These are phyloP conservation scores for Earliella scabrosa DNA, from an alignment of 1,284 basidiomycete species.

Conservation along the genomic window DNA sequence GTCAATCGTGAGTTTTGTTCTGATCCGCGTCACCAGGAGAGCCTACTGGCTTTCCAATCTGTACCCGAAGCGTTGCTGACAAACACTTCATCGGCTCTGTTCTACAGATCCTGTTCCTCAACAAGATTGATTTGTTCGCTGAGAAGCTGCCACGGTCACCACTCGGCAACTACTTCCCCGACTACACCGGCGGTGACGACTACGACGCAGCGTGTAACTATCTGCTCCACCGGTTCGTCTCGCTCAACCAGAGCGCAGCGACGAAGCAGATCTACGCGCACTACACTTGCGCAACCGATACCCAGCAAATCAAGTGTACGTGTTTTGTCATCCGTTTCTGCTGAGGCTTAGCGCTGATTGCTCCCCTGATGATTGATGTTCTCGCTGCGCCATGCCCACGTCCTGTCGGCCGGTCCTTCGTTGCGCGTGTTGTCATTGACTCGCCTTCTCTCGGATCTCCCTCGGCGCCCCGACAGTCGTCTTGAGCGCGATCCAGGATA, in stretches of 20 bases:
- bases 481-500: constrained; percentile 81
- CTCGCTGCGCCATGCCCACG: background rate
- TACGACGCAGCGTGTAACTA: constrained; percentile 90
- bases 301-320: constrained; percentile 87
- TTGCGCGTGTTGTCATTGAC: too few species aligned
- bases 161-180: constrained; percentile 88
- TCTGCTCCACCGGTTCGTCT: constrained; percentile 85
- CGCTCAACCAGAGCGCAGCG: constrained; percentile 84
- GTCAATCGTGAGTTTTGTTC: constrained; percentile 65
- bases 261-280: constrained; percentile 90
- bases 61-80: constrained; percentile 1
- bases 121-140: constrained; percentile 97
- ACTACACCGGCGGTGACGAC: constrained; percentile 80
- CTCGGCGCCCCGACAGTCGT: constrained; percentile 55
- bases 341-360: constrained; percentile 13
- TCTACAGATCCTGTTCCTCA: constrained; percentile 81
- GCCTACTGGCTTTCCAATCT: background rate
- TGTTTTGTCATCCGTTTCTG: constrained; percentile 11
- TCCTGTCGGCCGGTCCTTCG: background rate
- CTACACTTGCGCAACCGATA: constrained; percentile 90
- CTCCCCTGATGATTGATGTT: constrained; percentile 6
- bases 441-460: too few species aligned
- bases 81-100: constrained; percentile 12
- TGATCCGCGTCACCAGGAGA: constrained; percentile 4
- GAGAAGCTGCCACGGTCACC: constrained; percentile 92